Percentiles rank a stretch among this genome's conserved stretches.
These are phyloP conservation scores for Cicer cuneatum DNA, from an alignment of 306 rosid genomes.

Conservation along the genomic window DNA sequence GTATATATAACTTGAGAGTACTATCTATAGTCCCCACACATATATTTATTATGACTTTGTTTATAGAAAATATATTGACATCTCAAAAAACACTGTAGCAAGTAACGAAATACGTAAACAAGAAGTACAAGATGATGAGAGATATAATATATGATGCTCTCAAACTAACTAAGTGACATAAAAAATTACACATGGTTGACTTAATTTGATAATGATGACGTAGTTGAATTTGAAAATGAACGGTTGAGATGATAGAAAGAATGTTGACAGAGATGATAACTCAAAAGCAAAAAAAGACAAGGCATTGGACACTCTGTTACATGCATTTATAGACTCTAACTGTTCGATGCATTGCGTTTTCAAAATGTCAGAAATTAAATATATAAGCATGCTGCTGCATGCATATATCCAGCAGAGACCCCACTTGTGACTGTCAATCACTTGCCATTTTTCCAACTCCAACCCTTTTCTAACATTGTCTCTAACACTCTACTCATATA, in stretches of 20 bases:
- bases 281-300: constrained; percentile 45
- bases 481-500: constrained; percentile 39
- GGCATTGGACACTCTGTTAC: constrained; percentile 50
- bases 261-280: constrained; percentile 62
- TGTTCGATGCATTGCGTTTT: constrained; percentile 58
- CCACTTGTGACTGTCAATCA: constrained; percentile 40
- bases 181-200: not conserved
- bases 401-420: constrained; percentile 39
- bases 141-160: too few species aligned
- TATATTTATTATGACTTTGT: not conserved
- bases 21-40: not conserved
- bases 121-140: not conserved
- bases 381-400: constrained; percentile 26
- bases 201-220: constrained; percentile 17
- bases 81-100: not conserved
- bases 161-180: not conserved
- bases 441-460: constrained; percentile 57
- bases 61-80: constrained; percentile 2
- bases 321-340: constrained; percentile 63
- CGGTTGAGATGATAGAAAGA: constrained; percentile 53
- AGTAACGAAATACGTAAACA: constrained; percentile 20
- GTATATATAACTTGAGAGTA: not conserved
- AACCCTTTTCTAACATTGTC: constrained; percentile 46
- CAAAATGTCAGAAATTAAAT: constrained; percentile 41
- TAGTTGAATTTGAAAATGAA: constrained; percentile 39